These are phyloP conservation scores for Cornus controversa DNA, from an alignment of 148 eudicot genomes.

Conservation along the genomic window DNA sequence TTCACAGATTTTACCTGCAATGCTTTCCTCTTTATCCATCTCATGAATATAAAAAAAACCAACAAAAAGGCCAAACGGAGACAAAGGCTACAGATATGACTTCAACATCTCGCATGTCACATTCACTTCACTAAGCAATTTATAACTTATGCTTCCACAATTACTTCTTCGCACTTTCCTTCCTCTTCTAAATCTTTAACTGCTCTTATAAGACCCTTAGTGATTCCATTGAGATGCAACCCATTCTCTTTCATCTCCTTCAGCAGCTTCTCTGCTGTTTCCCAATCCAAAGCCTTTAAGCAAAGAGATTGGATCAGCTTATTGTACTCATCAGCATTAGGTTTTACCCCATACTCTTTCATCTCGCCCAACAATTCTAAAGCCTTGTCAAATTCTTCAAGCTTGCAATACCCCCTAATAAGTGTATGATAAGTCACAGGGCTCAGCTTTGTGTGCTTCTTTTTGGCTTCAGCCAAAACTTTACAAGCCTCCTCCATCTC, in stretches of 20 bases:
- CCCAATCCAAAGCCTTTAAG: constrained; percentile 85
- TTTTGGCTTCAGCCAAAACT: constrained; percentile 67
- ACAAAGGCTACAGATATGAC: background rate
- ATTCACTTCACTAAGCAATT: constrained; percentile 4
- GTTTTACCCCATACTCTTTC: constrained; percentile 63
- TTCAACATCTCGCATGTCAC: background rate
- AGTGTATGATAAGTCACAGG: constrained; percentile 68
- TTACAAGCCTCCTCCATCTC: constrained; percentile 73
- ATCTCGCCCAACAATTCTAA: constrained; percentile 64
- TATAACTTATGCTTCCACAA: constrained; percentile 29
- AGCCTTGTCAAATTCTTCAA: constrained; percentile 71
- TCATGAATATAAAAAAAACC: background rate
- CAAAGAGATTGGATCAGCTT: constrained; percentile 87
- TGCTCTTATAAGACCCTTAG: constrained; percentile 65
- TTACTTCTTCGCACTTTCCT: constrained; percentile 18
- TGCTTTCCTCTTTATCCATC: constrained; percentile 2
- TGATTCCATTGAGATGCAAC: constrained; percentile 63
- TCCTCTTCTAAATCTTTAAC: constrained; percentile 67
- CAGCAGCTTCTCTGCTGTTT: constrained; percentile 64
- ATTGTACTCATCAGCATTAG: constrained; percentile 77
- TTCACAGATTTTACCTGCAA: background rate
- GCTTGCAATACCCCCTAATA: constrained; percentile 84
- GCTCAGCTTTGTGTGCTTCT: constrained; percentile 56
- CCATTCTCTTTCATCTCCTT: constrained; percentile 69
- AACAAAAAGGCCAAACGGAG: background rate